Base-by-base conservation (phyloP, 129 eudicot species). In the Apium graveolens region DNA sequence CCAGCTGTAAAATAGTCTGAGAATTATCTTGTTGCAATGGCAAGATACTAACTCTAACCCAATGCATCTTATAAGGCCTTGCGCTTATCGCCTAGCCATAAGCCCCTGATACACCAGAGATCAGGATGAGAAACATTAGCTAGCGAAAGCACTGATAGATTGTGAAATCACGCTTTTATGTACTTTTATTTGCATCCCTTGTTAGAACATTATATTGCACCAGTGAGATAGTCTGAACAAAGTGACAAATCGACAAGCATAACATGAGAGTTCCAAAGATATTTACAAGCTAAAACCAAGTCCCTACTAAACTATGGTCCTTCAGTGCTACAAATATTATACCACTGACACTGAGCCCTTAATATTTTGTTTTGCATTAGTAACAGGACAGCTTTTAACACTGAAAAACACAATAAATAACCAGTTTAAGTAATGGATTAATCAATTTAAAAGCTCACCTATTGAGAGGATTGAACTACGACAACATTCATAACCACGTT, bases 381-480 rank as follows among this genome's bases (percentile, higher is more conserved):
- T n/a, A n/a, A n/a, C 29, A 55, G 65, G 65, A 9, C 29, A 55
- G 9, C 29, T 8, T 51, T 55, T 24, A 55, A 8, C 27, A 55
- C 65, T 0, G 29, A 7, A 55, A 55, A 24, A 24, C 2, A 55
- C 29, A 55, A 55, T 55, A 13, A 20, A 51, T 2, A 55, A 55
- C 29, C 12, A 24, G 65, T 24, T 7, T 11, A 26, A 26, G 16
- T 20, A 0, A 60, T 1, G 17, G 5, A 60, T n/a, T 60, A n/a
- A 10, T 60, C 68, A 60, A 60, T 60, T 60, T 7, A 11, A 74
- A 44, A 74, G 93, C 81, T 74, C 88, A 82, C 91, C 87, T 89
- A 90, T 94, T 44, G 94, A 73, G 93, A 90, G 17, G 97, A 94
- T 80, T 13, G 39, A 66, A 66, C 72, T 13, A 66, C 21, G 6